Conservation (phyloP, 257 asterid genomes). For the Buddleja alternifolia region DNA sequence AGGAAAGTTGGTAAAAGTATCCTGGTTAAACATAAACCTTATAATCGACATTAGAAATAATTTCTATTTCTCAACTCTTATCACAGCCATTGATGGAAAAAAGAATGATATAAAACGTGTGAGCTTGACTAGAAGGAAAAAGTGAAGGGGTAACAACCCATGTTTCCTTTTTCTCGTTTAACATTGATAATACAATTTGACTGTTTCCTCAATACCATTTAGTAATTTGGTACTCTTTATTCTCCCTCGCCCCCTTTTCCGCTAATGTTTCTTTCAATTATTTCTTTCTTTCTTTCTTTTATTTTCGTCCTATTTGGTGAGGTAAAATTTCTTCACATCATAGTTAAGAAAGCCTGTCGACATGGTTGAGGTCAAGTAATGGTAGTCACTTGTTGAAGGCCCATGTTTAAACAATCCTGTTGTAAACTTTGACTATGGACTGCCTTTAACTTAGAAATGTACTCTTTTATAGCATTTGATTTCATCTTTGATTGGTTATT, state of each 20-base stretch:
- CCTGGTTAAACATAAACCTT: neutral
- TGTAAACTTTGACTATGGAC: neutral
- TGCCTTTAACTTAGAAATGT: too few species aligned
- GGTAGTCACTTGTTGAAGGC: neutral
- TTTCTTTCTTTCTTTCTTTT: neutral
- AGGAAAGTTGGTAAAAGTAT: constrained; percentile 6
- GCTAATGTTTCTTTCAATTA: neutral
- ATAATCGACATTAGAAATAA: constrained; percentile 1
- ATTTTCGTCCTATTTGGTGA: neutral
- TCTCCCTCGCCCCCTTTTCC: neutral
- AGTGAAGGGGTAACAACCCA: neutral
- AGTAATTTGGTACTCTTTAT: too few species aligned
- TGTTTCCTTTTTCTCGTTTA: too few species aligned
- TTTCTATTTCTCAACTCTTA: constrained; percentile 1
- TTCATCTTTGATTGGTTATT: too few species aligned
- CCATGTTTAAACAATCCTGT: too few species aligned
- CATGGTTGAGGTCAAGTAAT: neutral
- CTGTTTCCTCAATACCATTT: too few species aligned
- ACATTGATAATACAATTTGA: too few species aligned
- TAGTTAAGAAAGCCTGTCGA: too few species aligned
- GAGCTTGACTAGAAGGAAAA: constrained; percentile 1
- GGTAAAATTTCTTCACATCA: neutral
- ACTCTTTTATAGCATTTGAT: too few species aligned
- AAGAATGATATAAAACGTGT: neutral
- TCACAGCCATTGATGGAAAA: neutral